Conservation (phyloP, 2,329 filamentous ascomycete species). For the Periconia sp. region DNA sequence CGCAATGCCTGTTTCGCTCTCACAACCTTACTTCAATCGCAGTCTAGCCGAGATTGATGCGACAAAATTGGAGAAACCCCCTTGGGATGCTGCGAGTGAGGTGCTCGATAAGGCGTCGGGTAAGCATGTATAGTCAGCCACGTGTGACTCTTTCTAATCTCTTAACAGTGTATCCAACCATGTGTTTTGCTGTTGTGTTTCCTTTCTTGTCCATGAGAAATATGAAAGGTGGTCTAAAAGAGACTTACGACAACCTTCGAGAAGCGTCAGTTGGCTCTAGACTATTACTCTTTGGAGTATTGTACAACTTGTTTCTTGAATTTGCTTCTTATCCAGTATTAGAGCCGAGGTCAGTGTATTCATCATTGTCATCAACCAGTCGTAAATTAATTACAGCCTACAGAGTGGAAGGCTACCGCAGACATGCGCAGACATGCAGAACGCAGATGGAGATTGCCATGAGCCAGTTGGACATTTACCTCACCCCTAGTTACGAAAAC, state of each 20-base stretch:
- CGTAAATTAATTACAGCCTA: constrained; percentile 2
- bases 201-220: constrained; percentile 33
- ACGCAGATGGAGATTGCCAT: constrained; percentile 48
- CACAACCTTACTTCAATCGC: constrained; percentile 22
- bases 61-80: constrained; percentile 32
- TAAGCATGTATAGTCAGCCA: constrained; percentile 18
- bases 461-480: constrained; percentile 34
- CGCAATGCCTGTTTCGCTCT: constrained; percentile 10
- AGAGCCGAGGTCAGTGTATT: constrained; percentile 12
- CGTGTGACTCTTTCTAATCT: constrained; percentile 2
- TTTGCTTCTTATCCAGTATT: constrained; percentile 21
- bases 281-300: constrained; percentile 31
- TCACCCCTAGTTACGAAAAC: constrained; percentile 40
- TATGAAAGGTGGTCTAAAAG: constrained; percentile 25
- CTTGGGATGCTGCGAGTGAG: constrained; percentile 29
- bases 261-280: constrained; percentile 23
- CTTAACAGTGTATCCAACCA: constrained; percentile 28
- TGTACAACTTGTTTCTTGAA: constrained; percentile 33
- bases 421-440: constrained; percentile 41
- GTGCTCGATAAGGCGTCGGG: constrained; percentile 28
- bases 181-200: constrained; percentile 35
- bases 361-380: background rate
- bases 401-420: constrained; percentile 14
- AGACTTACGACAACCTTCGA: constrained; percentile 24
- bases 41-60: constrained; percentile 27